Evolutionary conservation across 2,329 filamentous ascomycete species (phyloP), one percentile per base, ranked within the genome.

Genomic region (Ascocoryne sarcoides): DNA sequence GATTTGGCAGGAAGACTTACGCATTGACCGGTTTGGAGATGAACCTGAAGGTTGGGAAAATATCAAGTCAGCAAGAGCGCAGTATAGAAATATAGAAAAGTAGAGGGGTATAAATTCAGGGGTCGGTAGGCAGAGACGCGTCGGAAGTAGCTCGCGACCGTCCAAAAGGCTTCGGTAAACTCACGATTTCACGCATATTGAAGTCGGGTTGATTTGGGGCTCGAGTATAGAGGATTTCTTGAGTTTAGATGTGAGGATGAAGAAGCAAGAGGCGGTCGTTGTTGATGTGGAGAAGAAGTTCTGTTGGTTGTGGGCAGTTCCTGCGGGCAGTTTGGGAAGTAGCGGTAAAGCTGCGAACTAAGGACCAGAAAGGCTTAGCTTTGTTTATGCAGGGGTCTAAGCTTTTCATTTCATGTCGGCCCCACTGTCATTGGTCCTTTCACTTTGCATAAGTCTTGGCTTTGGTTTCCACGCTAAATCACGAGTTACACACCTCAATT

Each of bases 1-100:
- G 15, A 2, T 23, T n/a, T 28, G 10, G 9, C 2, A 15, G 10
- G 7, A n/a, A 40, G 48, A 77, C 81, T 73, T 80, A 95, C 90
- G 76, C 92, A 96, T 82, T 98, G 92, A 70, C 92, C 92, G 78
- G 92, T 98, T 76, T 98, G 92, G 62, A 98, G 88, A 73, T 98
- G 92, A 72, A 96, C 90, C 90, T 96, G 64, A 75, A 44, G 34
- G 12, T 26, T 7, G 23, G 23, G 7, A 26, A 26, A 26, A 61
- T 39, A 53, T 43, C 53, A 49, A 62, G 76, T 81, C 71, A 84
- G 79, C 69, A 58, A 39, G 61, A 61, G 57, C 59, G 50, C 36
- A 59, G 62, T 62, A 58, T 62, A 60, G 62, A 65, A 16, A 10
- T 36, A 18, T 10, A 14, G 56, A 58, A 54, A 41, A 42, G 15